These are phyloP conservation scores for Pezicula neosporulosa DNA, from an alignment of 2,329 filamentous ascomycete genomes.

Conservation along the genomic window DNA sequence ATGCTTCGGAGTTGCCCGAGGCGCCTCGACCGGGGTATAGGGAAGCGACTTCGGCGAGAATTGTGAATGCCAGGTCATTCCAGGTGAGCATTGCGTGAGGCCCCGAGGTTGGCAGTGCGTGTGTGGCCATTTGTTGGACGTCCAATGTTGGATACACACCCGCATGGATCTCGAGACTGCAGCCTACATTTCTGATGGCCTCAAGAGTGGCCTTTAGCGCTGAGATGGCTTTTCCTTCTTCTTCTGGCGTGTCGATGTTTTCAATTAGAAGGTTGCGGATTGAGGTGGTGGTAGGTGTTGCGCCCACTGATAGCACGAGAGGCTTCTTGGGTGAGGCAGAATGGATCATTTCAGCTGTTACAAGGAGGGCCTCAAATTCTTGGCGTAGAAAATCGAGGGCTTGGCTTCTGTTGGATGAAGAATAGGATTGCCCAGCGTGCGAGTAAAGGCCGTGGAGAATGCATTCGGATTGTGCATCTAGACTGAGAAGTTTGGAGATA, in stretches of 20 bases:
- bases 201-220: slow-evolving; percentile 38
- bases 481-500: slow-evolving; percentile 40
- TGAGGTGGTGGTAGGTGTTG: slow-evolving; percentile 69
- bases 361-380: slow-evolving; percentile 54
- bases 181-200: slow-evolving; percentile 33
- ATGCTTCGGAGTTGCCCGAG: slow-evolving; percentile 51
- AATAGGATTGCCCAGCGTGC: slow-evolving; percentile 72
- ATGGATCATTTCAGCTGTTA: slow-evolving; percentile 38
- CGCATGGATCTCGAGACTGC: slow-evolving; percentile 66
- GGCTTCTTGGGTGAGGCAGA: slow-evolving; percentile 10
- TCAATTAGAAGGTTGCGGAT: slow-evolving; percentile 52
- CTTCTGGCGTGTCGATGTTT: slow-evolving; percentile 16
- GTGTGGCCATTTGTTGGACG: slow-evolving; percentile 74
- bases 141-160: slow-evolving; percentile 76
- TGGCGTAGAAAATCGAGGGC: slow-evolving; percentile 55
- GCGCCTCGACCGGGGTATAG: slow-evolving; percentile 58
- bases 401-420: slow-evolving; percentile 46
- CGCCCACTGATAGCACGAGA: slow-evolving; percentile 66
- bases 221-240: slow-evolving; percentile 27
- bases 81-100: slow-evolving; percentile 17
- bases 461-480: slow-evolving; percentile 34
- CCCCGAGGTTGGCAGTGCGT: slow-evolving; percentile 45
- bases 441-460: slow-evolving; percentile 65
- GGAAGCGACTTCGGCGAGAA: slow-evolving; percentile 70
- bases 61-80: slow-evolving; percentile 59